Conservation (phyloP, 2,329 filamentous ascomycete genomes). For the Salinomyces thailandicus region DNA sequence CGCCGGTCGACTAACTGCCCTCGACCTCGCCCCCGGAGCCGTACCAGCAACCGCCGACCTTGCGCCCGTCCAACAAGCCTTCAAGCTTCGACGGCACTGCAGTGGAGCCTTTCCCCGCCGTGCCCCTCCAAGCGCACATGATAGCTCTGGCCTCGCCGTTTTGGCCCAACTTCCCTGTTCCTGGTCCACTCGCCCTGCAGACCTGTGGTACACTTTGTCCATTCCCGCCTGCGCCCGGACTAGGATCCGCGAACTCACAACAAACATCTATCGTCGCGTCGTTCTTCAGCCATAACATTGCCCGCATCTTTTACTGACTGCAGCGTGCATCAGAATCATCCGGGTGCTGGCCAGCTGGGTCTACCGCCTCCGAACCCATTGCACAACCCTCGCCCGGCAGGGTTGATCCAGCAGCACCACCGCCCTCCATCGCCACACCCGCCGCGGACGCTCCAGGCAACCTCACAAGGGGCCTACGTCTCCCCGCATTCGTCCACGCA, state of each 20-base stretch:
- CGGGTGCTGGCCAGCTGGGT: constrained; percentile 44
- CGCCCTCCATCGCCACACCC: constrained; percentile 54
- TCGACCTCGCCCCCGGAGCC: neutral
- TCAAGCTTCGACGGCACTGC: constrained; percentile 7
- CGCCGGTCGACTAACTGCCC: constrained; percentile 3
- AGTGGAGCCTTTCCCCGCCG: constrained; percentile 8
- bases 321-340: constrained; percentile 17
- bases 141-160: constrained; percentile 10
- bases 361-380: constrained; percentile 53
- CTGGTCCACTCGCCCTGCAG: constrained; percentile 5
- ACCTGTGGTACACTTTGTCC: constrained; percentile 6
- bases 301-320: constrained; percentile 9
- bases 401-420: constrained; percentile 60
- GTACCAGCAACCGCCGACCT: constrained; percentile 1
- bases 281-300: neutral
- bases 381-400: constrained; percentile 61
- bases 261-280: constrained; percentile 7
- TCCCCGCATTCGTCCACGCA: constrained; percentile 55
- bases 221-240: constrained; percentile 6
- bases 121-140: constrained; percentile 7
- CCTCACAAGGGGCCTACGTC: constrained; percentile 51
- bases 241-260: constrained; percentile 6
- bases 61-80: neutral
- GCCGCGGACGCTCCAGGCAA: constrained; percentile 49
- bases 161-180: constrained; percentile 10